These are phyloP conservation scores for Acacia concinna DNA, from an alignment of 331 rosid genomes.

Conservation along the genomic window DNA sequence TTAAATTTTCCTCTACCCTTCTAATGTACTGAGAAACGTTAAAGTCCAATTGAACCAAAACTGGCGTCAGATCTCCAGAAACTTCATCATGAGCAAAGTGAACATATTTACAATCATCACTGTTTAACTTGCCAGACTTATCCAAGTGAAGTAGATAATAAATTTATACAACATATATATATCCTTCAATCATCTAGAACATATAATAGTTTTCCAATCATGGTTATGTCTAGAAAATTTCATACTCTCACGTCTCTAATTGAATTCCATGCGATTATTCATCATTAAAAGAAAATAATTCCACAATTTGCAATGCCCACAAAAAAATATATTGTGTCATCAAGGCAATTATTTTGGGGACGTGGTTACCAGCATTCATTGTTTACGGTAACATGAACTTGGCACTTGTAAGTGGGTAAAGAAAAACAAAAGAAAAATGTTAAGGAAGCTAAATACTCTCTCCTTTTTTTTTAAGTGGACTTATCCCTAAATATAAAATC, in stretches of 20 bases:
- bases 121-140: background rate
- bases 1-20: background rate
- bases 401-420: background rate
- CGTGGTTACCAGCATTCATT: background rate
- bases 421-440: no score
- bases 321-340: background rate
- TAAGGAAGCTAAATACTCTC: no score
- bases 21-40: background rate
- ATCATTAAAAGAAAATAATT: background rate
- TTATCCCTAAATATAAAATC: no score
- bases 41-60: background rate
- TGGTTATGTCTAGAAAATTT: no score
- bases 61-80: background rate
- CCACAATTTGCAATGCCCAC: background rate
- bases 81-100: background rate
- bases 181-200: background rate
- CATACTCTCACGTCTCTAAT: background rate
- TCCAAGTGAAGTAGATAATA: background rate
- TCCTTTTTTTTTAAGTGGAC: no score
- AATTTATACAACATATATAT: no score
- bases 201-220: background rate
- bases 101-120: background rate
- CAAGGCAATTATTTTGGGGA: background rate
- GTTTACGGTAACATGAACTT: background rate
- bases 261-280: background rate